Percentiles rank a stretch among this genome's conserved stretches.
Evolutionary conservation across 2,329 filamentous ascomycete genomes (phyloP).

Genomic region (Immersiporthe knoxdaviesiana): DNA sequence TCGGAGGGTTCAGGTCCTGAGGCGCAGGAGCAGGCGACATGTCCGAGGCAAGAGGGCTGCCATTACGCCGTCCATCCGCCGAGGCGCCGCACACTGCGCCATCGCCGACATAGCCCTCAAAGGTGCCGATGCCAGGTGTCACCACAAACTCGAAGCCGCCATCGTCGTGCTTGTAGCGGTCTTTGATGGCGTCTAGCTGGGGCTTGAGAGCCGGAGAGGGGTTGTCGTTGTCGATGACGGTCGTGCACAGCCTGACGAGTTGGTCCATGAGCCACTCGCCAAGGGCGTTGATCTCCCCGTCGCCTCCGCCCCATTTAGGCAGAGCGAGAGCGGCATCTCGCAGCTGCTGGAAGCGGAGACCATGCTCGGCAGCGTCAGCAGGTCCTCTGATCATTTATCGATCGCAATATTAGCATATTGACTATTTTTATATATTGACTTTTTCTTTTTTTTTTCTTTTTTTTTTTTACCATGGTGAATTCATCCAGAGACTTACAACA

Average conservation of each 20-base stretch:
- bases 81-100: slow-evolving; percentile 32
- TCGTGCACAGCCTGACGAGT: slow-evolving; percentile 26
- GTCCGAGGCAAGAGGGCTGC: slow-evolving; percentile 32
- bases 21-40: slow-evolving; percentile 31
- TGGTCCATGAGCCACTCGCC: slow-evolving; percentile 30
- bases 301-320: slow-evolving; percentile 33
- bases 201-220: slow-evolving; percentile 21
- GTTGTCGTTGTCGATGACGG: slow-evolving; percentile 18
- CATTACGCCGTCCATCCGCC: slow-evolving; percentile 32
- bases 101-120: slow-evolving; percentile 34
- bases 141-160: slow-evolving; percentile 32
- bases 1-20: slow-evolving; percentile 30
- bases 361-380: slow-evolving; percentile 13
- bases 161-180: slow-evolving; percentile 21
- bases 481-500: not conserved
- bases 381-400: not conserved
- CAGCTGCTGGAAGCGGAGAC: slow-evolving; percentile 28
- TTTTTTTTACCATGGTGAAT: no score
- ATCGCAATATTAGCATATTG: not conserved
- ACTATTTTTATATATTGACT: not conserved
- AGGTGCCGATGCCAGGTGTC: slow-evolving; percentile 32
- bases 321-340: slow-evolving; percentile 27
- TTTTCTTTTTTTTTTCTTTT: no score
- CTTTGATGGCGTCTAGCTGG: slow-evolving; percentile 29
- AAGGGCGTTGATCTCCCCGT: slow-evolving; percentile 28